phyloP scores from a whole-genome alignment of 2,329 filamentous ascomycete species.

The Paecilomyces variotii region DNA sequence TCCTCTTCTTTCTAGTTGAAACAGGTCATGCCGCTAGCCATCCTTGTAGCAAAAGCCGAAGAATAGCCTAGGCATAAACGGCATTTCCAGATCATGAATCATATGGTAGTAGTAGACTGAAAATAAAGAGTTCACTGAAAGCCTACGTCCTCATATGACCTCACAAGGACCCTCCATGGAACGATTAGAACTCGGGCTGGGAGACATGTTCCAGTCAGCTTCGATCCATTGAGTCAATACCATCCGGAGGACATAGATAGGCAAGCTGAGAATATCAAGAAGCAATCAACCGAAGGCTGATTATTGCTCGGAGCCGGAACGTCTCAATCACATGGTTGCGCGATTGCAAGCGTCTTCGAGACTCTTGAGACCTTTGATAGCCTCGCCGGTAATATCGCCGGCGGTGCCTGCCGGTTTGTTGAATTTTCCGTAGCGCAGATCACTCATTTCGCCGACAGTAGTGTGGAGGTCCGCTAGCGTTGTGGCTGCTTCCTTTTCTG shows the following conservation, averaged over 20 bases:
- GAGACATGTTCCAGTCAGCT: too few species aligned
- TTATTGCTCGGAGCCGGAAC: background rate
- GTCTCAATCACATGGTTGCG: constrained; percentile 9
- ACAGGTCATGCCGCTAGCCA: background rate
- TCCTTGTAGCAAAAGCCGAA: background rate
- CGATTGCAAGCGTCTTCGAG: constrained; percentile 56
- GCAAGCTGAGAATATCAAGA: background rate
- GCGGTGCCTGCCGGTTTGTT: constrained; percentile 45
- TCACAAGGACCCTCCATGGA: too few species aligned
- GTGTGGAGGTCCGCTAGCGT: constrained; percentile 56
- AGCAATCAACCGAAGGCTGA: background rate
- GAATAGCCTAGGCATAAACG: too few species aligned
- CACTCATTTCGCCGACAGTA: constrained; percentile 66
- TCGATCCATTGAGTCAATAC: too few species aligned
- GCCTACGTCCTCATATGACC: too few species aligned
- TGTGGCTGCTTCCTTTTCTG: constrained; percentile 57
- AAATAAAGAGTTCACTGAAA: too few species aligned
- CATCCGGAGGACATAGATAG: too few species aligned
- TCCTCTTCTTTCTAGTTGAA: background rate
- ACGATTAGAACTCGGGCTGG: too few species aligned
- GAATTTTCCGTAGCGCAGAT: constrained; percentile 72
- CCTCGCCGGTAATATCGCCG: constrained; percentile 54
- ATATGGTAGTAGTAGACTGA: too few species aligned
- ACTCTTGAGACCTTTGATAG: constrained; percentile 57
- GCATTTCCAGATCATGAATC: too few species aligned